Base-by-base conservation (phyloP, 139 green algal species). In the Asterochloris sp. region DNA sequence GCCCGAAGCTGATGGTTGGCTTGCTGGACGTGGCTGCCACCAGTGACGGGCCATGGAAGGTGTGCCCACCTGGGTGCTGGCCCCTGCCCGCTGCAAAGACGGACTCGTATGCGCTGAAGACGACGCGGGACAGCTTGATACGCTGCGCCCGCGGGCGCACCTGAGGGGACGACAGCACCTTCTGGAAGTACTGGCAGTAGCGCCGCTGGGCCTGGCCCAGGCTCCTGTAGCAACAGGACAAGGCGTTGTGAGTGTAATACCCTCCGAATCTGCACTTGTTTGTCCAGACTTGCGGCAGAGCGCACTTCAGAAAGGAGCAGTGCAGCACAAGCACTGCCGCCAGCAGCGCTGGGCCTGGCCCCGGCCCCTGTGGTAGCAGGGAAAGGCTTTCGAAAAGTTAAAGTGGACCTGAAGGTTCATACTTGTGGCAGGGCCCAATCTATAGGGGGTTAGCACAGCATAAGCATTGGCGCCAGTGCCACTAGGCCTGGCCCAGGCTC, bases 141-240 rank as follows among this genome's bases (percentile, higher is more conserved):
- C 61, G 60, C 11, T 61, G 67, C 13, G 14, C 13, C 76, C 24
- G 76, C 76, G 67, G 76, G 60, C 76, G 47, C 60, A 69, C 60
- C n/a, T 69, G 26, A 12, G 54, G 67, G 54, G 76, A 80, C n/a
- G 68, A 80, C 11, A 80, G 76, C 24, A 80, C 60, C 24, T n/a
- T 80, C 13, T 80, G 76, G 76, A 80, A 80, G 60, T 80, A 80
- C 23, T 19, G 24, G 17, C 76, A 61, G 47, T 80, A 80, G 13
- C 60, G 21, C 17, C 24, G 26, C 24, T 80, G 76, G 38, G 76
- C 76, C 60, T 69, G 60, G 13, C 60, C 68, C 60, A 80, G 19
- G 76, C 24, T 64, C 76, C 76, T 80, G 76, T 19, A 69, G 60
- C 60, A 80, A 29, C 12, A 27, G 29, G 14, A 15, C 0, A 26